Evolutionary conservation across 1,139 yeast genomes (phyloP), one percentile per base, ranked within the genome.

Genomic region (Blastobotrys petasosporus): DNA sequence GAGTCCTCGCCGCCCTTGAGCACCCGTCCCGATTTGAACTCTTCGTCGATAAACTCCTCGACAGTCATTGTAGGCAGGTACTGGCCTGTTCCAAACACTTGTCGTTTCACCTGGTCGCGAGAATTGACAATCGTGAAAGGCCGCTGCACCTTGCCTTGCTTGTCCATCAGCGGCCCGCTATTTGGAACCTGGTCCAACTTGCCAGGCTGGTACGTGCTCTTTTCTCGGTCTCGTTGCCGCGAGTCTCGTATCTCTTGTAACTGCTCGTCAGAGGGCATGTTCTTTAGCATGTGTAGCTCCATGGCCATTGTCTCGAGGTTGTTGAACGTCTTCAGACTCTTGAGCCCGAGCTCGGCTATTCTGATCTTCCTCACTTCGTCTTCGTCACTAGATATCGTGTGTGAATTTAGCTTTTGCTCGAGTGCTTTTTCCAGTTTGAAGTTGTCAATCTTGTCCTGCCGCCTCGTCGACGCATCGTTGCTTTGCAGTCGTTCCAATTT

Each of bases 1-100:
- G 62, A 54, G 2, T 62, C 59, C 28, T 63, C 64, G 44, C 76
- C 79, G 16, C 77, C 76, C 48, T 79, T 77, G 44, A 76, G 70
- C 40, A 77, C 82, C 47, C 90, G 88, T 2, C 97, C 97, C 57
- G 85, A 80, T 12, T 81, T 80, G 55, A 85, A 70, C 61, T 92
- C 98, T 57, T 85, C 80, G 45, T 88, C 95, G 45, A 92, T 71
- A 53, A 85, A 83, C 57, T 92, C 97, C 54, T 92, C 98, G 0
- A 94, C 92, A 0, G 95, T 73, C 95, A 94, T 87, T 0, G 97
- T 86, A 1, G 99, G 99, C 34, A 92, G 71, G 32, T 77, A 80
- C 64, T 92, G 97, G 0, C 97, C 98, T 1, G 95, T 86, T 1
- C 97, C 97, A 59, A 78, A 80, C 0, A 90, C 96, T 55, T 80